phyloP scores from a whole-genome alignment of 2,329 filamentous ascomycete species.

The Aureobasidium mangrovei region DNA sequence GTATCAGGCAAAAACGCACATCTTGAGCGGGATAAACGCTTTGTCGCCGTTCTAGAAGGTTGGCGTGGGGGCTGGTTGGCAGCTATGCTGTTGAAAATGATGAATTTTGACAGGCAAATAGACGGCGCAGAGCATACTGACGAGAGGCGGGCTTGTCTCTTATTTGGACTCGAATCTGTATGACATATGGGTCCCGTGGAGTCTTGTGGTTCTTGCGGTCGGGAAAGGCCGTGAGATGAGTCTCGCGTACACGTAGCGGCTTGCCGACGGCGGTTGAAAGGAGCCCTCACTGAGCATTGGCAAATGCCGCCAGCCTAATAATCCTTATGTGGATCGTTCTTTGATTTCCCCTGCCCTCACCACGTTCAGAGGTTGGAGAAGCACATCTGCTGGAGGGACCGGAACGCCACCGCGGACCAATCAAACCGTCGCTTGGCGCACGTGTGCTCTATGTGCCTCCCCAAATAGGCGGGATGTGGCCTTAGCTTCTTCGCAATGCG shows the following conservation, averaged over 20 bases:
- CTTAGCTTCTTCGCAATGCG: not conserved
- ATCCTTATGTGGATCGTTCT: slow-evolving; percentile 11
- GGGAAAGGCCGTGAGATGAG: slow-evolving; percentile 8
- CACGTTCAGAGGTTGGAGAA: slow-evolving; percentile 9
- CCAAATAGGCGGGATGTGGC: not conserved
- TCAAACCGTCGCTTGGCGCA: not conserved
- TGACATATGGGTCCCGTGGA: slow-evolving; percentile 7
- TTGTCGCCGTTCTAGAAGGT: slow-evolving; percentile 1
- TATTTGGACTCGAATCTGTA: not conserved
- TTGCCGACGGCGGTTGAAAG: slow-evolving; percentile 13
- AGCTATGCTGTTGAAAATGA: not conserved
- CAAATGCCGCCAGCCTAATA: slow-evolving; percentile 10
- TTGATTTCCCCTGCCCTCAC: not conserved
- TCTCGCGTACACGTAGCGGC: slow-evolving; percentile 9
- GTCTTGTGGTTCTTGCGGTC: slow-evolving; percentile 1
- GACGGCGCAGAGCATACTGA: not conserved
- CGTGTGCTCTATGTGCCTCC: not conserved
- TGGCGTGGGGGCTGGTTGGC: not conserved
- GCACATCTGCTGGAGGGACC: not conserved
- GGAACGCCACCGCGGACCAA: not conserved
- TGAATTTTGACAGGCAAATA: not conserved
- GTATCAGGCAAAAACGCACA: not conserved
- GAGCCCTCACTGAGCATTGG: slow-evolving; percentile 10
- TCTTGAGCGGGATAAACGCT: not conserved
- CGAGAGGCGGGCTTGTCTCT: slow-evolving; percentile 2